phyloP scores from a whole-genome alignment of 1,284 basidiomycete genomes.

The Psilocybe mexicana region DNA sequence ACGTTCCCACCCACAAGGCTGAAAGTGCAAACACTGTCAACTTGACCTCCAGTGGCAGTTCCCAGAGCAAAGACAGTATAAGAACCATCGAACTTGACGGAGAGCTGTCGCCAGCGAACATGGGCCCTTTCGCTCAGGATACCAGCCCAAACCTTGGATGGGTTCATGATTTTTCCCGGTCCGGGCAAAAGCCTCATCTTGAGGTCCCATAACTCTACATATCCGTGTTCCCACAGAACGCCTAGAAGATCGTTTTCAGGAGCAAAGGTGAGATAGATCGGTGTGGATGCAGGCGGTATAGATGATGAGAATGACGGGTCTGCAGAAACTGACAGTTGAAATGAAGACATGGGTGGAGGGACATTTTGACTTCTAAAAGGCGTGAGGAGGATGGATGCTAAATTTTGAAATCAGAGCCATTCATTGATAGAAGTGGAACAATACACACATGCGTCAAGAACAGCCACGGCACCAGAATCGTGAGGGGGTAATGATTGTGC shows the following conservation, averaged over 20 bases:
- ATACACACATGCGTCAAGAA: slow-evolving; percentile 85
- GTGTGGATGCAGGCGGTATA: slow-evolving; percentile 36
- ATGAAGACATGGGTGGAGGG: slow-evolving; percentile 93
- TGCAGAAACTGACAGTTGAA: slow-evolving; percentile 51
- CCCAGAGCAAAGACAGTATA: slow-evolving; percentile 31
- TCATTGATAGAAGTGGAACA: slow-evolving; percentile 8
- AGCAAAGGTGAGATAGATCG: slow-evolving; percentile 71
- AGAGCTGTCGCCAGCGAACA: slow-evolving; percentile 39
- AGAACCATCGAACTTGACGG: slow-evolving; percentile 27
- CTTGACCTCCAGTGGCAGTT: slow-evolving; percentile 10
- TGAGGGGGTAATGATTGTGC: slow-evolving; percentile 65
- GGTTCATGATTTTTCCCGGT: slow-evolving; percentile 64
- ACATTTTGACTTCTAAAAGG: slow-evolving; percentile 94
- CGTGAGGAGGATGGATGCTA: slow-evolving; percentile 81
- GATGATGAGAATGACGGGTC: slow-evolving; percentile 19
- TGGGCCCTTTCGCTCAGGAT: slow-evolving; percentile 24
- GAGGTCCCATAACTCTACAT: slow-evolving; percentile 70
- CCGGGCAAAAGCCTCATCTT: slow-evolving; percentile 64
- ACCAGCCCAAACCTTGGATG: slow-evolving; percentile 51
- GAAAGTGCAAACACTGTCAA: slow-evolving; percentile 18
- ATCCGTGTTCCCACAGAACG: slow-evolving; percentile 67
- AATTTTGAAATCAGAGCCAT: background rate
- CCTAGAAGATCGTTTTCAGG: slow-evolving; percentile 60
- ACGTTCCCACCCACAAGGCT: slow-evolving; percentile 17
- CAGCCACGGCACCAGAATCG: slow-evolving; percentile 86